Evolutionary conservation across 352 stramenopile species (phyloP).

Genomic region (Pythium phragmiticola): DNA sequence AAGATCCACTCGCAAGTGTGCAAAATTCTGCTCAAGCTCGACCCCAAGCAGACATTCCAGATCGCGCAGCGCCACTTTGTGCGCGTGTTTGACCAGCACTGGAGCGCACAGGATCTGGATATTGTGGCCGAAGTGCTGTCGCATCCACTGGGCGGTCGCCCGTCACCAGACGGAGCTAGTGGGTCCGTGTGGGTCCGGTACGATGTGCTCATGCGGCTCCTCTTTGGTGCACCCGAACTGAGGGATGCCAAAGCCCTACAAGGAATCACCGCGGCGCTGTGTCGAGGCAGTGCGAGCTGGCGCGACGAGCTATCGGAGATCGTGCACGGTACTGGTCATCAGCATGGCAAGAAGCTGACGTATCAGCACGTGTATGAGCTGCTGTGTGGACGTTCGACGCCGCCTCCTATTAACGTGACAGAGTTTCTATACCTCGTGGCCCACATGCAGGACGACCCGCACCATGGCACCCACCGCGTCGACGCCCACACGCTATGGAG

Average conservation of each 20-base stretch:
- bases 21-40: constrained; percentile 59
- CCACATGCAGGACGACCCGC: constrained; percentile 25
- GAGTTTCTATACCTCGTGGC: constrained; percentile 46
- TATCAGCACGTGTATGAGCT: constrained; percentile 16
- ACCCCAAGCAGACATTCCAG: constrained; percentile 30
- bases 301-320: constrained; percentile 19
- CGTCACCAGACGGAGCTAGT: neutral
- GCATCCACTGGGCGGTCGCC: neutral
- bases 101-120: constrained; percentile 37
- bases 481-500: constrained; percentile 30
- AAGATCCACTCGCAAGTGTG: constrained; percentile 44
- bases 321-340: constrained; percentile 14
- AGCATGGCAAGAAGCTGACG: constrained; percentile 17
- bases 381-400: neutral
- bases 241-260: constrained; percentile 22
- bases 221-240: constrained; percentile 43
- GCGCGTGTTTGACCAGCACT: constrained; percentile 52
- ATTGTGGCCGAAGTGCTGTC: constrained; percentile 26
- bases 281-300: constrained; percentile 15
- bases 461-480: constrained; percentile 24
- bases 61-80: constrained; percentile 42
- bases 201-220: constrained; percentile 50
- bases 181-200: constrained; percentile 32
- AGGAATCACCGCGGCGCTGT: constrained; percentile 29
- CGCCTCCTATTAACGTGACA: constrained; percentile 16